These are phyloP conservation scores for Capsicum rhomboideum DNA, from an alignment of 257 asterid genomes.

Conservation along the genomic window DNA sequence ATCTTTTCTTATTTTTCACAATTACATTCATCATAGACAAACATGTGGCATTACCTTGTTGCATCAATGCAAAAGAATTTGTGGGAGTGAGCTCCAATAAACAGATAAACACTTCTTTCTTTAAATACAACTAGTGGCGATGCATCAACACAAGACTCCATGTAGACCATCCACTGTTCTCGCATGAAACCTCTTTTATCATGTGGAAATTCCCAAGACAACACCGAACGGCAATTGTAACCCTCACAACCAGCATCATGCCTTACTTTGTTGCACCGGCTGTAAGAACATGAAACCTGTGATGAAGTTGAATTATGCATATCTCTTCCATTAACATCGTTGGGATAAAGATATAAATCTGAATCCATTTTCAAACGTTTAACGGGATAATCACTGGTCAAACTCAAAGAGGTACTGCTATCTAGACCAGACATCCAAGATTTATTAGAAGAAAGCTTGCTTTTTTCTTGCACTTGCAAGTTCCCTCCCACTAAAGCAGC, in stretches of 20 bases:
- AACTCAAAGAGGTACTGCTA: conserved; percentile 18
- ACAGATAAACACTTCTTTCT: conserved; percentile 42
- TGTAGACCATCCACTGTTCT: conserved; percentile 59
- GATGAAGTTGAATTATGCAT: conserved; percentile 18
- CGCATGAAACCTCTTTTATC: conserved; percentile 43
- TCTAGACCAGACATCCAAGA: conserved; percentile 7
- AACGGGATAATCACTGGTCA: conserved; percentile 19
- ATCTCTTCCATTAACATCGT: conserved; percentile 19
- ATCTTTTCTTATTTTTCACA: neutral
- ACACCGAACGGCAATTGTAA: conserved; percentile 19
- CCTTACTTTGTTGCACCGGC: conserved; percentile 65
- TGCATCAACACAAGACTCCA: conserved; percentile 93
- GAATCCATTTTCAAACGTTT: conserved; percentile 45
- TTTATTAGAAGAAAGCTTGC: conserved; percentile 11
- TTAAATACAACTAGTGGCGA: conserved; percentile 75
- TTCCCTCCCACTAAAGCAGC: conserved; percentile 20
- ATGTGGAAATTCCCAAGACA: conserved; percentile 30
- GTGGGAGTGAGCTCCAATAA: conserved; percentile 88
- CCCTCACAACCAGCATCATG: conserved; percentile 39
- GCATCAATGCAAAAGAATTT: conserved; percentile 67
- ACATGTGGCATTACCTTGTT: conserved; percentile 38
- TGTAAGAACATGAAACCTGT: conserved; percentile 48
- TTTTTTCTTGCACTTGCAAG: conserved; percentile 17
- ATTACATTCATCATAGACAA: neutral
- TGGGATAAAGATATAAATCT: conserved; percentile 4